Conservation (phyloP, 129 eudicot species). For the Lactuca saligna region DNA sequence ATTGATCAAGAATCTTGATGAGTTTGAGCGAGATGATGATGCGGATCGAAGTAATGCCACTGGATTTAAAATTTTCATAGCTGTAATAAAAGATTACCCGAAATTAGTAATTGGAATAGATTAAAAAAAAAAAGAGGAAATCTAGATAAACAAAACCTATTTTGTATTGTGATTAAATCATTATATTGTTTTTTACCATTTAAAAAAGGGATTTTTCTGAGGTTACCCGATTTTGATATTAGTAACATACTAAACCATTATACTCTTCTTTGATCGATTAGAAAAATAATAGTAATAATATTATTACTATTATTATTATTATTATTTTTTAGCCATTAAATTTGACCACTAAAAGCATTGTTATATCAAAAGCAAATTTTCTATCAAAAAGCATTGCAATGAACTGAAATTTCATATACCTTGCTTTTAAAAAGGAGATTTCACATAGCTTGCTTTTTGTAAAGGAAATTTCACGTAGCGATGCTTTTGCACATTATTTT, state of each 20-base stretch:
- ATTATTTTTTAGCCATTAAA: not conserved
- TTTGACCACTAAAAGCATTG: not conserved
- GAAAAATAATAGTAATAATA: too few species aligned
- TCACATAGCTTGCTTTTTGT: not conserved
- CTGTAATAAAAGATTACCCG: slow-evolving; percentile 30
- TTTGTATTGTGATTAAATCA: too few species aligned
- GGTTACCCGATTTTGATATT: not conserved
- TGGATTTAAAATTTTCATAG: slow-evolving; percentile 86
- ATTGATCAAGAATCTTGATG: slow-evolving; percentile 70
- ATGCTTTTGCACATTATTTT: not conserved
- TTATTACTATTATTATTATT: too few species aligned
- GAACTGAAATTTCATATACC: not conserved
- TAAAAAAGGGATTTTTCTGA: not conserved
- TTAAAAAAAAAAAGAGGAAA: not conserved
- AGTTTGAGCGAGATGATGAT: slow-evolving; percentile 88
- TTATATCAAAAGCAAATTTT: not conserved
- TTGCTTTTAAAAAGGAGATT: not conserved
- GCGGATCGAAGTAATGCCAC: slow-evolving; percentile 88
- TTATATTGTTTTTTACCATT: not conserved
- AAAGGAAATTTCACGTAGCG: not conserved
- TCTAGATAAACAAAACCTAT: not conserved
- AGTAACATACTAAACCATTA: not conserved
- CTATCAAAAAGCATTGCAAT: not conserved
- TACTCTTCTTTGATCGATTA: not conserved
- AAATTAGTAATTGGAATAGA: not conserved